Evolutionary conservation across 2,329 filamentous ascomycete species (phyloP).

Genomic region (Sclerotinia glacialis): DNA sequence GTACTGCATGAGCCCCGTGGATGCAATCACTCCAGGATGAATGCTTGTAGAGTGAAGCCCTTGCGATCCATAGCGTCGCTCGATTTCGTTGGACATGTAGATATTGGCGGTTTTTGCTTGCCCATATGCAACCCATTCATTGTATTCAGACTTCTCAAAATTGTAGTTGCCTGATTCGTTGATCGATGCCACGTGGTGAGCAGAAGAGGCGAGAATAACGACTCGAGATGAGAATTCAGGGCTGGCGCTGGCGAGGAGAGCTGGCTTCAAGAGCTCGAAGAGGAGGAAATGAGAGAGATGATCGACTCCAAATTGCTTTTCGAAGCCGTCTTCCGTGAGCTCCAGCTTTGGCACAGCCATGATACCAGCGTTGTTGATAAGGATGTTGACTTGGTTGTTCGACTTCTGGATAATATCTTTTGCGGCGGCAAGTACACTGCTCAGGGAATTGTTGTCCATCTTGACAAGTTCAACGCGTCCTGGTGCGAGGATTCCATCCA

Average conservation of each 20-base stretch:
- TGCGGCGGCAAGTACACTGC: not conserved
- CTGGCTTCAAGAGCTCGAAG: conserved; percentile 47
- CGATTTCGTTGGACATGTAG: conserved; percentile 9
- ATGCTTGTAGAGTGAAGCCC: not conserved
- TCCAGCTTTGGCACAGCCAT: conserved; percentile 34
- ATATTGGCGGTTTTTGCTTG: not conserved
- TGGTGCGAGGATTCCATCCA: not conserved
- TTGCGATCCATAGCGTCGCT: not conserved
- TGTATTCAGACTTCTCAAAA: not conserved
- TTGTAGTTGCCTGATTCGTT: not conserved
- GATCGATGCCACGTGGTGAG: not conserved
- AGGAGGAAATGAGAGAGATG: conserved; percentile 54
- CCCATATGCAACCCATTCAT: not conserved
- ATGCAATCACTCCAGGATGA: not conserved
- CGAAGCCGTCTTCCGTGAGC: conserved; percentile 46
- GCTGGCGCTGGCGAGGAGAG: conserved; percentile 41
- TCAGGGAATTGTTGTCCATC: not conserved
- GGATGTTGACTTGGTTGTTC: conserved; percentile 24
- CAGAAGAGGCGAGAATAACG: not conserved
- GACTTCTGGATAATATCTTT: not conserved
- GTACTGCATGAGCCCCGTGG: too few species aligned
- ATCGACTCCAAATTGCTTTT: conserved; percentile 51
- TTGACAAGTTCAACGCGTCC: not conserved
- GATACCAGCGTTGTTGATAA: not conserved
- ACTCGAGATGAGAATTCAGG: conserved; percentile 20